Evolutionary conservation across 2,329 filamentous ascomycete species (phyloP), one percentile per base, ranked within the genome.

Genomic region (Botrytis tulipae): DNA sequence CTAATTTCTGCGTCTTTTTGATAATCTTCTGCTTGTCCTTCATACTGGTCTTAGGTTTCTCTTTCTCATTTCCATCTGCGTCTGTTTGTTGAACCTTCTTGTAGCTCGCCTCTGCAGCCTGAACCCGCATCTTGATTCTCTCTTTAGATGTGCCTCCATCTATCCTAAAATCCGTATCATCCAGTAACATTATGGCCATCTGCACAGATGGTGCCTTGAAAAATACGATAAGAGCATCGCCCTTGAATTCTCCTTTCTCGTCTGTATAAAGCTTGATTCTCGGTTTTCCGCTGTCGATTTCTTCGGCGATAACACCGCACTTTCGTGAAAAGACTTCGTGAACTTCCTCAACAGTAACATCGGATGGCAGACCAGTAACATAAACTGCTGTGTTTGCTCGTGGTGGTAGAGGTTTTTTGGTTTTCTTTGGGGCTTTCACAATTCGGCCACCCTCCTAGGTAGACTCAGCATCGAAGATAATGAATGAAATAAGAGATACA

Each of bases 121-220:
- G 91, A 5, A 99, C 94, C 69, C 87, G 88, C 86, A 98, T 97
- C 74, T 86, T 90, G 40, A 90, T 92, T 79, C 79, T 63, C 82
- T 83, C 57, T 20, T 71, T 68, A 1, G 71, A 71, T 80, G 83
- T 72, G 84, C 84, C 84, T 3, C 85, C 75, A 0, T 84, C 84
- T 74, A 92, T 86, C 73, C 95, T 88, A 79, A 98, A 96, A 77
- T 94, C 90, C 7, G 91, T 92, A 79, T 94, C 93, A 82, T 97
- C 93, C 20, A 94, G 86, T 79, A 96, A 86, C 84, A 91, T 90
- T 76, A 95, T 92, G 62, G 93, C 93, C 84, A 94, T 91, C 60
- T 92, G 86, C 74, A 99, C 95, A n/a, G 93, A 97, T 80, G 97
- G 94, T 0, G 94, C 92, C 78, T 96, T 93, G 87, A 97, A 98